Conservation (phyloP, 495 filamentous ascomycete genomes). For the Tuber indicum region DNA sequence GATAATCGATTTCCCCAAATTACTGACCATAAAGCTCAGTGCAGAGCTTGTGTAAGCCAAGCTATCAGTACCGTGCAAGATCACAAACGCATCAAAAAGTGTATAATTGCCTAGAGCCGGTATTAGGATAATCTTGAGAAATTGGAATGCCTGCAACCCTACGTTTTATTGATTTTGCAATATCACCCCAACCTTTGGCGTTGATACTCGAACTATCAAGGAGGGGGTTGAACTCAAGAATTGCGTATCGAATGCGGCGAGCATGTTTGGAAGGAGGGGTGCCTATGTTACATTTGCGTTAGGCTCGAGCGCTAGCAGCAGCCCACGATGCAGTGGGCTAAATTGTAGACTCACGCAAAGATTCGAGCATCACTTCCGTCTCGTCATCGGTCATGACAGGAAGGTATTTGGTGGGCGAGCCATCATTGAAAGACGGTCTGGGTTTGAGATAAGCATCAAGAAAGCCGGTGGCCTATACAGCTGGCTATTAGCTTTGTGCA, state of each 20-base stretch:
- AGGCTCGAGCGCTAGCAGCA: background rate
- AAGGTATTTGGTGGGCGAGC: conserved; percentile 53
- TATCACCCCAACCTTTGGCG: conserved; percentile 81
- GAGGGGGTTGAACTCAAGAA: conserved; percentile 77
- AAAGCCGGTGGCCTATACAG: conserved; percentile 68
- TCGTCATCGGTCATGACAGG: conserved; percentile 51
- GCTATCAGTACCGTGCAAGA: conserved; percentile 94
- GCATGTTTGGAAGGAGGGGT: conserved; percentile 78
- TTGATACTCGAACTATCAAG: conserved; percentile 92
- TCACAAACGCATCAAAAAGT: conserved; percentile 87
- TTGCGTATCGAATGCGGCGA: conserved; percentile 74
- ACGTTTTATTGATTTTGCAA: conserved; percentile 58
- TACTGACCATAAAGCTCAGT: conserved; percentile 87
- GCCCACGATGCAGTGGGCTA: conserved; percentile 15
- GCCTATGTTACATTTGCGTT: conserved; percentile 9
- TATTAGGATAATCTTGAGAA: background rate
- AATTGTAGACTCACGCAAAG: conserved; percentile 31
- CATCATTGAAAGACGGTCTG: conserved; percentile 84
- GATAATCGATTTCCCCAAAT: conserved; percentile 86
- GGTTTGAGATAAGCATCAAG: conserved; percentile 75
- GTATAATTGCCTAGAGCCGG: conserved; percentile 61
- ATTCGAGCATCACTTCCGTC: conserved; percentile 27
- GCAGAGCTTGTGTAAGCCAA: conserved; percentile 89
- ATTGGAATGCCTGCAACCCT: background rate
- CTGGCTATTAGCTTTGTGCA: background rate